Evolutionary conservation across 805 yeast genomes (phyloP).

Genomic region (Lipomyces mesembrius): DNA sequence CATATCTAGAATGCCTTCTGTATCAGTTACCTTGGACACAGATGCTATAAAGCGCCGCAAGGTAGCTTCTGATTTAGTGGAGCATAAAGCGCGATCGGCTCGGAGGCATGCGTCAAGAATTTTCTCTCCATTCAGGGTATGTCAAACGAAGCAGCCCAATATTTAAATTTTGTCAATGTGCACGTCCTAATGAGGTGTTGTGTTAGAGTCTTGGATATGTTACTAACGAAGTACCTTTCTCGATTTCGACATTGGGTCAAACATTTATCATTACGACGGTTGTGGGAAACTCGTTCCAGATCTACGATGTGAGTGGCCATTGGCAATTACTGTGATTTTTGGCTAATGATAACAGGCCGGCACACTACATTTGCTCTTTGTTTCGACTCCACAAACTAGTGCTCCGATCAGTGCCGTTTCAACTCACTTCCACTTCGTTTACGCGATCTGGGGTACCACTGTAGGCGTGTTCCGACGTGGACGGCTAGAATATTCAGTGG

Average conservation of each 20-base stretch:
- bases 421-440: constrained; percentile 84
- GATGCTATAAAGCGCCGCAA: constrained; percentile 27
- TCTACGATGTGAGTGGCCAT: constrained; percentile 66
- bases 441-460: constrained; percentile 70
- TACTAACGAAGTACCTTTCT: constrained; percentile 82
- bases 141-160: constrained; percentile 14
- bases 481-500: constrained; percentile 54
- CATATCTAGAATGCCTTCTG: constrained; percentile 24
- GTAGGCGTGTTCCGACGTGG: constrained; percentile 88
- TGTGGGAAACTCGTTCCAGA: constrained; percentile 88
- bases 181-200: neutral
- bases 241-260: constrained; percentile 85
- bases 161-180: neutral
- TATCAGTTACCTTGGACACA: constrained; percentile 3
- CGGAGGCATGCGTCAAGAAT: constrained; percentile 55
- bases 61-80: constrained; percentile 12
- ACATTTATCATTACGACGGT: constrained; percentile 86
- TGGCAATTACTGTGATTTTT: neutral
- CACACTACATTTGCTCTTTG: constrained; percentile 80
- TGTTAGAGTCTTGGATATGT: constrained; percentile 71
- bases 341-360: constrained; percentile 49
- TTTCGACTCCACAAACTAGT: constrained; percentile 78
- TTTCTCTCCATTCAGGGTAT: constrained; percentile 81
- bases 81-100: neutral
- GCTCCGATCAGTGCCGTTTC: constrained; percentile 69